These are phyloP conservation scores for Botrytis paeoniae DNA, from an alignment of 2,329 filamentous ascomycete species.

Conservation along the genomic window DNA sequence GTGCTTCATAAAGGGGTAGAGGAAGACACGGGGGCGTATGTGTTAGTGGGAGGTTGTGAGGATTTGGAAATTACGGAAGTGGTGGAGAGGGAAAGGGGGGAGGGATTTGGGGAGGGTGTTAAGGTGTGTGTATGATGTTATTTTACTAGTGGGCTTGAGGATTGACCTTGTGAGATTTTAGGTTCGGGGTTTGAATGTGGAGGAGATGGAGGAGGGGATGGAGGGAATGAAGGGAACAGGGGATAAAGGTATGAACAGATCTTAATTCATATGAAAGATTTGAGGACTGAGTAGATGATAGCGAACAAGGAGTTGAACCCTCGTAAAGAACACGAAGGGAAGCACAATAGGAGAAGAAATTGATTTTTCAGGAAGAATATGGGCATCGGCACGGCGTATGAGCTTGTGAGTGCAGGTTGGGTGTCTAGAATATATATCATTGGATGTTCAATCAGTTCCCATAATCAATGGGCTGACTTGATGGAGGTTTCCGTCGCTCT, in stretches of 20 bases:
- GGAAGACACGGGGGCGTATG: not conserved
- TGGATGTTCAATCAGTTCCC: too few relatives aligned
- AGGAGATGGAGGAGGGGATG: too few relatives aligned
- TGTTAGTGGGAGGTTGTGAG: not conserved
- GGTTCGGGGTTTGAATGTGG: not conserved
- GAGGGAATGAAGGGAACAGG: not conserved
- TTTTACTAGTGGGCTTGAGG: not conserved
- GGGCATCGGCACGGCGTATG: not conserved
- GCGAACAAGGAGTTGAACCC: not conserved
- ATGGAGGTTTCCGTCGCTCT: not conserved
- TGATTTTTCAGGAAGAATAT: not conserved
- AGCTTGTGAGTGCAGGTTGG: too few relatives aligned
- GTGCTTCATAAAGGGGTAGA: not conserved
- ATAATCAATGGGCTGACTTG: not conserved
- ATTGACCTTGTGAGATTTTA: not conserved
- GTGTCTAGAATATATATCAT: too few relatives aligned
- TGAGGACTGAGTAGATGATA: not conserved
- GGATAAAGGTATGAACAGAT: not conserved
- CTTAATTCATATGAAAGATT: too few relatives aligned
- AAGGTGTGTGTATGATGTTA: not conserved
- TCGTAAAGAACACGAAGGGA: not conserved
- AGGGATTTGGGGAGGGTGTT: rapidly evolving
- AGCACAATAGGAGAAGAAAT: not conserved
- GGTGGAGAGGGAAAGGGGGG: too few relatives aligned
- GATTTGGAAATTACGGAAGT: not conserved